Base-by-base conservation (phyloP, 352 stramenopile species). In the Phytophthora tubulina region DNA sequence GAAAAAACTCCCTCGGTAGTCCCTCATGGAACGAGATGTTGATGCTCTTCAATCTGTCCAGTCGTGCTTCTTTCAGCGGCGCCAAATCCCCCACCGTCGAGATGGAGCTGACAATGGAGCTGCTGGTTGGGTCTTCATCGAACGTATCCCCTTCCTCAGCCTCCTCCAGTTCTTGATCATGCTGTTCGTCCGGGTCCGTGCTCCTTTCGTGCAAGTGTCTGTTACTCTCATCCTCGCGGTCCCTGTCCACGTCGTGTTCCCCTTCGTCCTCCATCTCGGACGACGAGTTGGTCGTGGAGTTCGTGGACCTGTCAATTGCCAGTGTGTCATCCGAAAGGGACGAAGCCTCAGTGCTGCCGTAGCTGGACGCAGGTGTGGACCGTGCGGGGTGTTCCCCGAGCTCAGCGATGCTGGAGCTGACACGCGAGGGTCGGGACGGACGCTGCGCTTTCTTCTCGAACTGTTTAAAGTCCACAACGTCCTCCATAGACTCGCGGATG, bases 401-500 rank as follows among this genome's bases (percentile, higher is more conserved):
- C 61, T 82, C 71, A 3, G 62, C 71, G n/a, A 75, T 77, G 32
- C 74, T 76, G 14, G 75, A 81, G 48, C 75, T 81, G 21, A 75
- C 71, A 13, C 71, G 52, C 15, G 77, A 80, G 17, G 77, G 63
- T 3, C 69, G 63, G 0, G 70, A 78, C n/a, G 32, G 57, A 14
- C 63, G 65, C 27, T 70, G 70, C 53, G 71, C 31, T 31, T 78
- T 74, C 63, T 82, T 89, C 53, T 89, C 79, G 63, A 93, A 95
- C 67, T 95, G 85, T 59, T 86, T 85, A 54, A 95, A 95, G 67
- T 95, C 88, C 33, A 95, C 86, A 15, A 92, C 70, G 17, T 82
- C 75, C 71, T 95, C 88, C 88, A 95, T 93, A 39, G 85, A 93
- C 72, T 95, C 84, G 52, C 88, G 85, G 58, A 95, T 95, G 59